Conservation (phyloP, 148 eudicot genomes). For the Vaccinium myrtillus region DNA sequence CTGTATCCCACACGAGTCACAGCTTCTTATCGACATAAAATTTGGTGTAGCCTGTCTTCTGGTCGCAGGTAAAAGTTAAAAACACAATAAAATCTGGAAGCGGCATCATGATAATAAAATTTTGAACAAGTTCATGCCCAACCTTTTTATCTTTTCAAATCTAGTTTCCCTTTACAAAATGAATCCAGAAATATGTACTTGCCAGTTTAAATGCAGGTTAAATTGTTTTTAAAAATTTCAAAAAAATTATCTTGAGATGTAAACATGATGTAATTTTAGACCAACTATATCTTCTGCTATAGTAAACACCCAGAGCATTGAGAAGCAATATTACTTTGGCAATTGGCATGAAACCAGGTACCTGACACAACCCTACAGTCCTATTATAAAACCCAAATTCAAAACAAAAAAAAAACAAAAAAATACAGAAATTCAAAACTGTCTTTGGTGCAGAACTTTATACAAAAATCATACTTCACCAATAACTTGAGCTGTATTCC, state of each 20-base stretch:
- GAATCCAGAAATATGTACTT: conserved; percentile 5
- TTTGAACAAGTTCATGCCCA: neutral
- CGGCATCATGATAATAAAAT: too few relatives aligned
- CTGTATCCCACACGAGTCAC: too few relatives aligned
- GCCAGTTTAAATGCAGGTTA: neutral
- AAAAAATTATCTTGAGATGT: neutral
- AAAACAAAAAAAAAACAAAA: too few relatives aligned
- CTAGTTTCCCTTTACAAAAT: too few relatives aligned
- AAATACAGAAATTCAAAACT: neutral
- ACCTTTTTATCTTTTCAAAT: neutral
- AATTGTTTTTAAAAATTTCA: neutral
- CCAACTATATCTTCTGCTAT: neutral
- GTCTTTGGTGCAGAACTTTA: neutral
- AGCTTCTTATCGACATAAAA: neutral
- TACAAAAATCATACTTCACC: neutral
- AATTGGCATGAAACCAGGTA: neutral
- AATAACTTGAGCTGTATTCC: neutral
- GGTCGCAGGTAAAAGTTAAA: neutral
- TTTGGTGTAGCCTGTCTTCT: neutral
- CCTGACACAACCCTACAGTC: neutral
- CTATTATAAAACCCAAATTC: neutral
- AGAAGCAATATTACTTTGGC: neutral
- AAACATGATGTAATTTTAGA: neutral
- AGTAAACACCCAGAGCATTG: neutral
- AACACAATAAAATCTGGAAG: neutral